Evolutionary conservation across 2,329 filamentous ascomycete species (phyloP), one percentile per base, ranked within the genome.

Genomic region (Penicillium sp.): DNA sequence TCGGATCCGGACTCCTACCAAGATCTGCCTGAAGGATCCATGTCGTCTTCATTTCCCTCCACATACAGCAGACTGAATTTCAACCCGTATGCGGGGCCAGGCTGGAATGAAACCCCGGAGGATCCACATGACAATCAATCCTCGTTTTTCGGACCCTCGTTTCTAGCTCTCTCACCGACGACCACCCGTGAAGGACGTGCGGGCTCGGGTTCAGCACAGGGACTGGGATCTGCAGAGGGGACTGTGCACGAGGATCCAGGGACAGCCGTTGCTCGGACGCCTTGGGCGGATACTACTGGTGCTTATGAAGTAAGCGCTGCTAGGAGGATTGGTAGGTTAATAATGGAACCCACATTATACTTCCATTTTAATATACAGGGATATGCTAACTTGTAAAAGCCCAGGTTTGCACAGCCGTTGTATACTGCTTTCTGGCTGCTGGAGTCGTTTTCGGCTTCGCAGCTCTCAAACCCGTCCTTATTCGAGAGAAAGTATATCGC

Each of bases 361-460:
- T 17, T 21, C 10, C 33, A 4, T 25, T 25, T 21, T 21, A 3
- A 21, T 48, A 45, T 25, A 23, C 1, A 37, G n/a, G 12, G 15
- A 19, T 10, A 45, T 25, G 31, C 21, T 53, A 37, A 45, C 35
- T 23, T 35, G 19, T 15, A 8, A 37, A 66, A 91, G 87, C 83
- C 17, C 90, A 93, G 76, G 84, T 93, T n/a, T 75, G 77, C 41
- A 78, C 84, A 47, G 88, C 87, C 6, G 85, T 90, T 1, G 66
- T 90, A 12, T 90, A 89, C 71, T 93, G 89, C 73, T 82, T 93
- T 37, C 81, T 95, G 56, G 86, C 89, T 4, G 88, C 92, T 3
- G 92, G 91, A 2, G 80, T 92, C 43, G 87, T 93, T 19, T 94
- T 94, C 74, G 90, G 90, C 37, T 94, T 91, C 74, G 90, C 90